Percentiles rank a stretch among this genome's conserved stretches.
Conservation (phyloP, 192 early-diverging fungal genomes). For the Cetraspora pellucida region DNA sequence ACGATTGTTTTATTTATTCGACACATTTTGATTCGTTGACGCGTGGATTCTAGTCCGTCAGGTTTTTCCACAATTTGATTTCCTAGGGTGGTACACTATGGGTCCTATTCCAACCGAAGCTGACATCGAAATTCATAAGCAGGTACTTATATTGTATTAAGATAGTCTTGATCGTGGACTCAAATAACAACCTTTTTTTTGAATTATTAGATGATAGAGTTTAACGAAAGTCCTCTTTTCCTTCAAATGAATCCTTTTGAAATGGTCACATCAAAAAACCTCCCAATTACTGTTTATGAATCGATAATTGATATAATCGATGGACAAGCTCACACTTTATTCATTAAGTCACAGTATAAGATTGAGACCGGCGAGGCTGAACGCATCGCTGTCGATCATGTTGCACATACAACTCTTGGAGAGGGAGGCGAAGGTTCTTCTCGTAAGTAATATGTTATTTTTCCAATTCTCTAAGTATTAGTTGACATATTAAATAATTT, state of each 20-base stretch:
- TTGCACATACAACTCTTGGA: slow-evolving; percentile 66
- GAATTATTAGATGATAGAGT: slow-evolving; percentile 59
- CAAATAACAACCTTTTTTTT: slow-evolving; percentile 16
- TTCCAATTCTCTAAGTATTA: background rate
- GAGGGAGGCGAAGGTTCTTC: slow-evolving; percentile 57
- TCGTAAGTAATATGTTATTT: slow-evolving; percentile 43
- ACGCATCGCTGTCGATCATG: slow-evolving; percentile 85
- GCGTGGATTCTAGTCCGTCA: slow-evolving; percentile 60
- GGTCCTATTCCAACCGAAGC: slow-evolving; percentile 59
- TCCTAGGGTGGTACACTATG: slow-evolving; percentile 86
- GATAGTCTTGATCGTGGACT: background rate
- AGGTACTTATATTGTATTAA: slow-evolving; percentile 48
- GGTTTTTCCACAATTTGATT: slow-evolving; percentile 81
- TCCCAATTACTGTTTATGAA: slow-evolving; percentile 81
- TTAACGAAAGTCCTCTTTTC: slow-evolving; percentile 78
- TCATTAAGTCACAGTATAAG: slow-evolving; percentile 68
- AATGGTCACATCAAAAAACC: slow-evolving; percentile 55
- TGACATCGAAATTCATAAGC: slow-evolving; percentile 74
- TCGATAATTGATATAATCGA: slow-evolving; percentile 69
- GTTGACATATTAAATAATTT: background rate
- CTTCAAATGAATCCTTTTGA: slow-evolving; percentile 68
- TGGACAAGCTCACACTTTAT: slow-evolving; percentile 59
- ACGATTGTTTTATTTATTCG: background rate
- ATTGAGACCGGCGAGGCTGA: slow-evolving; percentile 88
- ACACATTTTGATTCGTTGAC: no score